Percentiles rank a stretch among this genome's conserved stretches.
Conservation (phyloP, 192 early-diverging fungal genomes). For the Martensiomyces pterosporus region DNA sequence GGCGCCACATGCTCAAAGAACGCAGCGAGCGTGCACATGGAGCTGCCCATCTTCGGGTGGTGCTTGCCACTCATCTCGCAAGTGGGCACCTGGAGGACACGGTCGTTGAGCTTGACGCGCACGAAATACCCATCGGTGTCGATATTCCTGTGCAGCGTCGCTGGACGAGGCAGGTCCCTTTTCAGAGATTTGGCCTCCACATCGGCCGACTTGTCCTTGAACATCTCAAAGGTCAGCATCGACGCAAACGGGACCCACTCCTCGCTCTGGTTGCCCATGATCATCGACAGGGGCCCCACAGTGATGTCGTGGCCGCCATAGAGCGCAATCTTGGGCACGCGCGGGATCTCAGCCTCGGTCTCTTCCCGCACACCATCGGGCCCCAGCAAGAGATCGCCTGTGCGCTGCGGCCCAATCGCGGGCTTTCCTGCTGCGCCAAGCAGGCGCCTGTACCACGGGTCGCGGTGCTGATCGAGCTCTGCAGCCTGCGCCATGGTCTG, state of each 20-base stretch:
- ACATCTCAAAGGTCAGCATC: conserved; percentile 39
- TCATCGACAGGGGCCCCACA: conserved; percentile 16
- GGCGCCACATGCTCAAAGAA: conserved; percentile 38
- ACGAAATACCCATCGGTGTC: conserved; percentile 17
- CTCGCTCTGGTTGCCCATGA: conserved; percentile 11
- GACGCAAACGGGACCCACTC: conserved; percentile 41
- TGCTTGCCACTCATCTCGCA: conserved; percentile 31
- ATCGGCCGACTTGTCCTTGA: conserved; percentile 10
- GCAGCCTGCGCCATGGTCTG: conserved; percentile 28
- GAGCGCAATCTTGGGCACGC: conserved; percentile 26
- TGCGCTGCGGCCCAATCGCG: conserved; percentile 14
- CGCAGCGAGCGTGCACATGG: conserved; percentile 40
- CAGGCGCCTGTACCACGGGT: conserved; percentile 1
- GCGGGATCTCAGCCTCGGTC: conserved; percentile 4
- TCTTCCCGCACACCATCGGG: conserved; percentile 14
- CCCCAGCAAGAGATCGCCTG: conserved; percentile 14
- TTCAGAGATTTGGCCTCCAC: not conserved
- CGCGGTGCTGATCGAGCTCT: not conserved
- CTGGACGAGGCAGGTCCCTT: conserved; percentile 6
- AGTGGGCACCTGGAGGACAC: conserved; percentile 18
- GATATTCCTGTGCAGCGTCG: not conserved
- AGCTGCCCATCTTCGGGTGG: conserved; percentile 28
- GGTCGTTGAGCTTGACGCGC: conserved; percentile 29
- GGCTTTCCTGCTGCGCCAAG: not conserved
- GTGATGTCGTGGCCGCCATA: conserved; percentile 37